Conservation (phyloP, 1,284 basidiomycete genomes). For the Wolfiporia cocos region DNA sequence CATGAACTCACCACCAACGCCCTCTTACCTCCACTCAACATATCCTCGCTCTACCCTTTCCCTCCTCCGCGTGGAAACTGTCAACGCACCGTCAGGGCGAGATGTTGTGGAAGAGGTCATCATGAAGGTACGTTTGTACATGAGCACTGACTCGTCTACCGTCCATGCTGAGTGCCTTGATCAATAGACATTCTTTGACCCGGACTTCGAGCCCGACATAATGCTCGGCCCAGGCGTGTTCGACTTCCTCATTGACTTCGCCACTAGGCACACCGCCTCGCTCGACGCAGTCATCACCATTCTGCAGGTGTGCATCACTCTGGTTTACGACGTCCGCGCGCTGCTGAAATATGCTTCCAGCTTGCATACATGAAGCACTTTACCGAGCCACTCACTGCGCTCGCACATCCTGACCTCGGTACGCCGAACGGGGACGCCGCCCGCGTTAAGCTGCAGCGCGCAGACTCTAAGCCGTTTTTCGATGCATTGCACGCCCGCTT, state of each 20-base stretch:
- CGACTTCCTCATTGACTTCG: constrained; percentile 50
- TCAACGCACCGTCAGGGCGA: constrained; percentile 41
- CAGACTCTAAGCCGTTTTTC: constrained; percentile 3
- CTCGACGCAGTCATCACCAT: constrained; percentile 49
- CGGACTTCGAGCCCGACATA: constrained; percentile 51
- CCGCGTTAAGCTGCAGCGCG: background rate
- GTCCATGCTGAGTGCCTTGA: background rate
- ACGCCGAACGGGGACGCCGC: background rate
- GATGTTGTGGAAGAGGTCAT: constrained; percentile 45
- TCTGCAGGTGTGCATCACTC: constrained; percentile 42
- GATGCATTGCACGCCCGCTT: background rate
- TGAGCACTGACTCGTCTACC: too few species aligned
- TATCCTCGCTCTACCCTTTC: constrained; percentile 55
- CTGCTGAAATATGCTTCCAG: too few species aligned
- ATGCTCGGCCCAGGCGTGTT: constrained; percentile 53
- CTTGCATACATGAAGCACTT: constrained; percentile 65
- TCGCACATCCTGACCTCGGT: constrained; percentile 19
- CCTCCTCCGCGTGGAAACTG: constrained; percentile 45
- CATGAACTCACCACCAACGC: constrained; percentile 44
- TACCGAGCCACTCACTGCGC: constrained; percentile 46
- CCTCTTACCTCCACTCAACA: constrained; percentile 50
- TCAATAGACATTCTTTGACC: constrained; percentile 66
- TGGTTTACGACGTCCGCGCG: background rate
- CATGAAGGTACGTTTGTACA: constrained; percentile 36
- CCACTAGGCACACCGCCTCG: constrained; percentile 45